Base-by-base conservation (phyloP, 2,329 filamentous ascomycete genomes). In the Fusarium chaquense region DNA sequence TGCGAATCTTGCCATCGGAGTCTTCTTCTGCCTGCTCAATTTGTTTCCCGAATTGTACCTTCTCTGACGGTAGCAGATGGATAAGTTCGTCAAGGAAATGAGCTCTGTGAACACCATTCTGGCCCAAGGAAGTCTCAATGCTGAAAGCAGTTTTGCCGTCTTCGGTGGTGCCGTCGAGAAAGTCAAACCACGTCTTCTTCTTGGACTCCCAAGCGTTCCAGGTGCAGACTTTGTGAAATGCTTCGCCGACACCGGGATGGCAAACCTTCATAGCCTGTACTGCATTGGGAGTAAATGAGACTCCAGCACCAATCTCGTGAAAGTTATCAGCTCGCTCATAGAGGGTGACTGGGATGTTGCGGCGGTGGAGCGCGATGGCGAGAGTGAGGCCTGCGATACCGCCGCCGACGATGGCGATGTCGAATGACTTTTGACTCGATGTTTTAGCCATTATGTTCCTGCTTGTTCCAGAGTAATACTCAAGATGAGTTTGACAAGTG, bases 251-350 rank as follows among this genome's bases (percentile, higher is more conserved):
- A n/a, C 75, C 72, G 0, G 80, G 78, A 53, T 81, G 78, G 10
- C 84, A 75, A 16, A 75, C 53, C 8, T 62, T 66, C 77, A 87
- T 82, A 16, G 84, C 83, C 13, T 77, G 76, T 65, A 86, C 81
- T 3, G 84, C 84, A 64, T 85, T 86, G n/a, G 83, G 83, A 10
- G 80, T 83, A 69, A 86, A 83, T 5, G 83, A 84, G 28, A 87
- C 83, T 10, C 85, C 85, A 0, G 85, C 84, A 0, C 85, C 85
- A 6, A 83, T 82, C 65, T 85, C 84, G 4, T 79, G 76, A 55
- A 84, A 81, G 2, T 74, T 71, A 0, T 76, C 49, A 0, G 83
- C 79, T 8, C 82, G 80, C 70, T 87, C 85, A 67, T 84, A 87
- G 5, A 87, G 58, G 1, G 76, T 82, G 62, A 80, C 84, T 0